Conservation (phyloP, 2,329 filamentous ascomycete species). For the Daldinia eschscholtzii region DNA sequence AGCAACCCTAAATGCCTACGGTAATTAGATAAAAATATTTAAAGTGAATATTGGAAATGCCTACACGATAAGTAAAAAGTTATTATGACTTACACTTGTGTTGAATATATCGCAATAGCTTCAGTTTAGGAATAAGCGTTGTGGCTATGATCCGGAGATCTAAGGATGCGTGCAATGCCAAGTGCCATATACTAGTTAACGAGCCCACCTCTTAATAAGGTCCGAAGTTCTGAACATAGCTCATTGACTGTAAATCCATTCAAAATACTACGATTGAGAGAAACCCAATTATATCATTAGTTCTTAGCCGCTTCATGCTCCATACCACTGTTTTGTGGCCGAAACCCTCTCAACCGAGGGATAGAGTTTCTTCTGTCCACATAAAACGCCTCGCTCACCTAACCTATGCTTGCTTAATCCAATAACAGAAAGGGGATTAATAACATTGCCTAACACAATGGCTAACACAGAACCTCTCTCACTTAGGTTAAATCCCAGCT, state of each 20-base stretch:
- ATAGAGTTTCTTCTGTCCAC: not conserved
- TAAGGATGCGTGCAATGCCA: no score
- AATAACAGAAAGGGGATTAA: not conserved
- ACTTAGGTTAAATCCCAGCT: conserved; percentile 49
- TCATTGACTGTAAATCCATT: no score
- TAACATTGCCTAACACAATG: not conserved
- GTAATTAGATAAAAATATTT: no score
- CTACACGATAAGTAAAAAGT: no score
- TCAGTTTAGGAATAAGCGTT: no score
- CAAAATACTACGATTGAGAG: not conserved
- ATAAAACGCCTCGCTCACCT: conserved; percentile 27
- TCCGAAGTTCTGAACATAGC: no score
- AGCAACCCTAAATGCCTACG: not conserved
- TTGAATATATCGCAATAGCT: no score
- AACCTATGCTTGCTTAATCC: conserved; percentile 1
- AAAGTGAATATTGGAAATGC: no score
- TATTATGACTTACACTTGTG: no score
- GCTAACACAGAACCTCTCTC: not conserved
- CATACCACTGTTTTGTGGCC: not conserved
- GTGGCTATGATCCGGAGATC: no score
- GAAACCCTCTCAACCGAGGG: not conserved
- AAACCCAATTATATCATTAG: not conserved
- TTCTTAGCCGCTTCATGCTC: not conserved
- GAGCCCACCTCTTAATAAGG: no score
- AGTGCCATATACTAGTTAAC: no score